A percentile compares a stretch with the other conserved stretches of the same genome.
Conservation (phyloP, 2,329 filamentous ascomycete genomes). For the Elsinoe ampelina region DNA sequence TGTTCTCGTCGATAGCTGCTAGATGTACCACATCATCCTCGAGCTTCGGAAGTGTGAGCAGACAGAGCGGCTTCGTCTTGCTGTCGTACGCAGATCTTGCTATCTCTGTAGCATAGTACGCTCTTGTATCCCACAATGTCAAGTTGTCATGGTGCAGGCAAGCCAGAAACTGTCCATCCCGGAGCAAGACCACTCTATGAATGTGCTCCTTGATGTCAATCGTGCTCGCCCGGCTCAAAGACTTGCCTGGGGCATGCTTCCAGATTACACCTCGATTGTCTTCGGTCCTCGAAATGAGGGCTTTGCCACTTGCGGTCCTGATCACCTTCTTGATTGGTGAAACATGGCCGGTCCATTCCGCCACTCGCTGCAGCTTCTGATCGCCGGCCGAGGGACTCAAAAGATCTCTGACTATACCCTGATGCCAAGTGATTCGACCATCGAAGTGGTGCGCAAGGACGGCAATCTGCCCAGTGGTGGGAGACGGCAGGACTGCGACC, state of each 20-base stretch:
- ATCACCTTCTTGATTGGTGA: slow-evolving; percentile 75
- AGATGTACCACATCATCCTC: slow-evolving; percentile 49
- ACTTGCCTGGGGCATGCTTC: slow-evolving; percentile 53
- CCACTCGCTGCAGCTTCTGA: slow-evolving; percentile 51
- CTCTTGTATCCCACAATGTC: slow-evolving; percentile 70
- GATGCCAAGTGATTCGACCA: slow-evolving; percentile 73
- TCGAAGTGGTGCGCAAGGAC: slow-evolving; percentile 78
- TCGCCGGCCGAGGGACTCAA: slow-evolving; percentile 61
- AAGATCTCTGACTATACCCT: slow-evolving; percentile 66
- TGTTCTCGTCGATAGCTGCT: slow-evolving; percentile 71
- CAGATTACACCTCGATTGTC: slow-evolving; percentile 75
- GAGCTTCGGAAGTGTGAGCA: slow-evolving; percentile 65
- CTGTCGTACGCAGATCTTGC: slow-evolving; percentile 50
- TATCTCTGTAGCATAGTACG: slow-evolving; percentile 49
- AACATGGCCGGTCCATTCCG: slow-evolving; percentile 77
- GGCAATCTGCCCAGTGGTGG: slow-evolving; percentile 17
- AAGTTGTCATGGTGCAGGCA: slow-evolving; percentile 64
- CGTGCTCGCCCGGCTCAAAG: slow-evolving; percentile 56
- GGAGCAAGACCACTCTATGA: slow-evolving; percentile 67
- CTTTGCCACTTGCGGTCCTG: slow-evolving; percentile 70
- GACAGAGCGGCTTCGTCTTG: slow-evolving; percentile 64
- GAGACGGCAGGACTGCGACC: slow-evolving; percentile 47
- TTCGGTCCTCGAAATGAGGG: slow-evolving; percentile 70
- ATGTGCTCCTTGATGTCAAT: slow-evolving; percentile 63
- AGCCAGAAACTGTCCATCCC: slow-evolving; percentile 70